phyloP scores from a whole-genome alignment of 1,284 basidiomycete genomes.

The Neolentinus lepideus region DNA sequence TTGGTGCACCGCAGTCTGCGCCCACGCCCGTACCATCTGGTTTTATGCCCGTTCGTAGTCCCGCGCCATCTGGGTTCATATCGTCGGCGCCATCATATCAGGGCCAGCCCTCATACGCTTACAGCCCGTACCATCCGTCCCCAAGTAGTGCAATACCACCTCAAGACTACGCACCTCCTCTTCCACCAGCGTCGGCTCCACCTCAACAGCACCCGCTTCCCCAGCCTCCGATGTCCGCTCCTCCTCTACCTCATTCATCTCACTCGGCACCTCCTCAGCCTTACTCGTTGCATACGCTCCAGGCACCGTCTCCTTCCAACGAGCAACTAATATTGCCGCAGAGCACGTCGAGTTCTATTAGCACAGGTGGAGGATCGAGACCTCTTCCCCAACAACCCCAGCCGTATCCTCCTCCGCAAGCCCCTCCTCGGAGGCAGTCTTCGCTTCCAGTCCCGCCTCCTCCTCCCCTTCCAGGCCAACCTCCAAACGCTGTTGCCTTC shows the following conservation, averaged over 20 bases:
- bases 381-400: constrained; percentile 2
- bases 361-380: neutral
- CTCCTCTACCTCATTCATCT: constrained; percentile 10
- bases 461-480: neutral
- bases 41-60: constrained; percentile 14
- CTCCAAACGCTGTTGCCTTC: neutral
- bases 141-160: constrained; percentile 20
- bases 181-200: constrained; percentile 16
- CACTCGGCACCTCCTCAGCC: constrained; percentile 18
- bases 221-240: neutral
- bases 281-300: constrained; percentile 21
- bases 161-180: constrained; percentile 16
- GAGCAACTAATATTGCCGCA: neutral
- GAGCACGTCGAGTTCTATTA: neutral
- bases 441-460: constrained; percentile 1
- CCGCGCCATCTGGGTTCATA: constrained; percentile 18
- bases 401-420: neutral
- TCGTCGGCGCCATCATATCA: constrained; percentile 1
- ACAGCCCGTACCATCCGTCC: constrained; percentile 28
- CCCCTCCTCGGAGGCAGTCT: neutral
- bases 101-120: constrained; percentile 10
- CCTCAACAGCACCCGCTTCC: constrained; percentile 10
- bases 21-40: constrained; percentile 21
- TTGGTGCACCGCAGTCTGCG: constrained; percentile 18
- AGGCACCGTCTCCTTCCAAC: constrained; percentile 5